phyloP scores from a whole-genome alignment of 495 filamentous ascomycete genomes.

The Terfezia boudieri region DNA sequence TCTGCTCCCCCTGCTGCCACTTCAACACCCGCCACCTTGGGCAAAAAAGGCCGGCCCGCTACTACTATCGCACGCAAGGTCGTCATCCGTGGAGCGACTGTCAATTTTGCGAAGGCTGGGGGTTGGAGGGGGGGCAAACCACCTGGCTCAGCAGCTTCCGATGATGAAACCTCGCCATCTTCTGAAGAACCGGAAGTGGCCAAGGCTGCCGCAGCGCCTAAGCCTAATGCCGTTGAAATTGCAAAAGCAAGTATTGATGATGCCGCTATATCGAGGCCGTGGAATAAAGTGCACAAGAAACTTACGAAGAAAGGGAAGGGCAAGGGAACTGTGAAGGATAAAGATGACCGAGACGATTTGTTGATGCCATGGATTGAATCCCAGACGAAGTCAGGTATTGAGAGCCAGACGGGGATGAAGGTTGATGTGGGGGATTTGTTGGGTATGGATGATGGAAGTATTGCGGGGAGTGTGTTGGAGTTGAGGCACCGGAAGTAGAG shows the following conservation, averaged over 20 bases:
- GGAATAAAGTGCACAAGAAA: not conserved
- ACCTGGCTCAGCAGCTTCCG: not conserved
- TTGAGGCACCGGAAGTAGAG: too few relatives aligned
- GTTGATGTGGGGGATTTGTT: not conserved
- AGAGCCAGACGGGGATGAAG: not conserved
- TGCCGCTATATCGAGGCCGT: not conserved
- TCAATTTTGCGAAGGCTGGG: not conserved
- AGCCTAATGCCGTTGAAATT: not conserved
- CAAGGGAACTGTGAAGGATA: not conserved
- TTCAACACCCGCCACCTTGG: too few relatives aligned
- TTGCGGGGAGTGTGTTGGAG: too few relatives aligned
- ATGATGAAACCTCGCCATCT: not conserved
- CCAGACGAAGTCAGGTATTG: not conserved
- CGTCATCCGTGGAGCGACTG: not conserved
- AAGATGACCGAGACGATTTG: not conserved
- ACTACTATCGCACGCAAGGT: not conserved
- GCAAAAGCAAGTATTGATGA: not conserved
- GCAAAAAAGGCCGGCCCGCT: not conserved
- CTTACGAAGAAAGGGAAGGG: not conserved
- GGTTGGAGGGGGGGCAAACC: not conserved
- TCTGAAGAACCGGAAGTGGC: too few relatives aligned
- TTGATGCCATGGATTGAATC: not conserved
- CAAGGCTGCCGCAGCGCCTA: too few relatives aligned
- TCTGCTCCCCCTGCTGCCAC: too few relatives aligned
- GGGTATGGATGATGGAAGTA: too few relatives aligned